These are phyloP conservation scores for Sphaceloma murrayae DNA, from an alignment of 2,329 filamentous ascomycete genomes.

Conservation along the genomic window DNA sequence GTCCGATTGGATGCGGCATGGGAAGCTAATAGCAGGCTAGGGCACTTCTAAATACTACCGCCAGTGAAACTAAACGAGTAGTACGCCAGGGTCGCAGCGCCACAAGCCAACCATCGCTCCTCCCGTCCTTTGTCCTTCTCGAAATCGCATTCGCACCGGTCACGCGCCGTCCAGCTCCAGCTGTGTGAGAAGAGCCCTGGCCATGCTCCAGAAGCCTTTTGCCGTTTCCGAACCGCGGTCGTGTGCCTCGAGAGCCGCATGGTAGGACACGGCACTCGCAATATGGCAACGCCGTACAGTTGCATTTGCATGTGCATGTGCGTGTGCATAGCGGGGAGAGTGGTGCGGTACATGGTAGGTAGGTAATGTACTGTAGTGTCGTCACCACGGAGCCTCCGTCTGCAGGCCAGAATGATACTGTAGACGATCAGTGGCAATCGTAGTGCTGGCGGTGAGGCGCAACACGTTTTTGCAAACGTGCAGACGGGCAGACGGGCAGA, in stretches of 20 bases:
- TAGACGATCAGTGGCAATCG: slow-evolving; percentile 1
- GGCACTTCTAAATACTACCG: too few relatives aligned
- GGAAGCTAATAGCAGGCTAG: too few relatives aligned
- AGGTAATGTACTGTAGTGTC: not conserved
- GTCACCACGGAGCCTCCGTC: not conserved
- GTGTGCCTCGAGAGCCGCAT: slow-evolving; percentile 8
- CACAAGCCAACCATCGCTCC: slow-evolving; percentile 14
- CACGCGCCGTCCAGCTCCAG: slow-evolving; percentile 2
- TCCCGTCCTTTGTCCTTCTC: not conserved
- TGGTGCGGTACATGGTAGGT: too few relatives aligned
- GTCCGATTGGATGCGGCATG: slow-evolving; percentile 15
- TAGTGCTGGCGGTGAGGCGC: not conserved
- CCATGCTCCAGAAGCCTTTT: not conserved
- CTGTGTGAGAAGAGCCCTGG: not conserved
- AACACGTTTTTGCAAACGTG: not conserved
- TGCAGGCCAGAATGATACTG: not conserved
- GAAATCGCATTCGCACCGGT: slow-evolving; percentile 3
- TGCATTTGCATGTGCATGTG: slow-evolving; percentile 10
- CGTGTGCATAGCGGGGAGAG: too few relatives aligned
- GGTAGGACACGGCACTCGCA: slow-evolving; percentile 12
- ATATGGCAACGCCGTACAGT: slow-evolving; percentile 11
- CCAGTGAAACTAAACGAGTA: not conserved
- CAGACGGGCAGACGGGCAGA: slow-evolving; percentile 7
- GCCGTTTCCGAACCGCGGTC: slow-evolving; percentile 14
- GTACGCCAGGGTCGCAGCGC: slow-evolving; percentile 2